phyloP scores from a whole-genome alignment of 306 rosid genomes.

The Hippophae rhamnoides region DNA sequence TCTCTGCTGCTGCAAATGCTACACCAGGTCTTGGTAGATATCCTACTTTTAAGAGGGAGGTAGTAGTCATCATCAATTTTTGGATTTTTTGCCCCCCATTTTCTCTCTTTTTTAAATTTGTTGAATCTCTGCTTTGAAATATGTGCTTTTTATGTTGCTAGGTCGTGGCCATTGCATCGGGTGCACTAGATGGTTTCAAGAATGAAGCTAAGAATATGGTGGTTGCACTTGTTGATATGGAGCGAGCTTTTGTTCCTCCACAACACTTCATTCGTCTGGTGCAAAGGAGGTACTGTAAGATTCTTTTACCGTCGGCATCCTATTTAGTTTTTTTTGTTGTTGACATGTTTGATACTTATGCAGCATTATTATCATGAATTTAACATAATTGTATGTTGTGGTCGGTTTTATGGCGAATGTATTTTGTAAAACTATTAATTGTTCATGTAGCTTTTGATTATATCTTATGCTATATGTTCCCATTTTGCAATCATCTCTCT shows the following conservation, averaged over 20 bases:
- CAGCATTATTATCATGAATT: too few relatives aligned
- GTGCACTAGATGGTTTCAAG: slow-evolving; percentile 79
- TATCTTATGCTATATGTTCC: too few relatives aligned
- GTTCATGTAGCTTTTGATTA: too few relatives aligned
- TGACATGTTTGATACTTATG: too few relatives aligned
- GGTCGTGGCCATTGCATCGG: slow-evolving; percentile 84
- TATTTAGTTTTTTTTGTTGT: too few relatives aligned
- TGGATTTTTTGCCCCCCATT: not conserved
- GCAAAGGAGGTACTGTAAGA: slow-evolving; percentile 62
- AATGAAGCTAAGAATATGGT: slow-evolving; percentile 93
- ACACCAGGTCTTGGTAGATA: slow-evolving; percentile 98
- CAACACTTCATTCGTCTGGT: slow-evolving; percentile 95
- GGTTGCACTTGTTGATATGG: slow-evolving; percentile 96
- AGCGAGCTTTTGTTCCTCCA: slow-evolving; percentile 98
- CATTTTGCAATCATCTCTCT: too few relatives aligned
- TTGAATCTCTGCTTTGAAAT: too few relatives aligned
- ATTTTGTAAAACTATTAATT: too few relatives aligned
- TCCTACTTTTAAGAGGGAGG: slow-evolving; percentile 98
- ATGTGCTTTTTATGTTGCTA: slow-evolving; percentile 14
- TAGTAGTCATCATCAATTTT: slow-evolving; percentile 11
- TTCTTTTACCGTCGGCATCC: too few relatives aligned
- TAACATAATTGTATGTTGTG: too few relatives aligned
- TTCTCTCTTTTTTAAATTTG: not conserved
- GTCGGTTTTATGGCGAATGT: too few relatives aligned
- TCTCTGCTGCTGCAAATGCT: slow-evolving; percentile 80